These are phyloP conservation scores for Phyllostachys edulis DNA, from an alignment of 176 grass and related monocot genomes.

Conservation along the genomic window DNA sequence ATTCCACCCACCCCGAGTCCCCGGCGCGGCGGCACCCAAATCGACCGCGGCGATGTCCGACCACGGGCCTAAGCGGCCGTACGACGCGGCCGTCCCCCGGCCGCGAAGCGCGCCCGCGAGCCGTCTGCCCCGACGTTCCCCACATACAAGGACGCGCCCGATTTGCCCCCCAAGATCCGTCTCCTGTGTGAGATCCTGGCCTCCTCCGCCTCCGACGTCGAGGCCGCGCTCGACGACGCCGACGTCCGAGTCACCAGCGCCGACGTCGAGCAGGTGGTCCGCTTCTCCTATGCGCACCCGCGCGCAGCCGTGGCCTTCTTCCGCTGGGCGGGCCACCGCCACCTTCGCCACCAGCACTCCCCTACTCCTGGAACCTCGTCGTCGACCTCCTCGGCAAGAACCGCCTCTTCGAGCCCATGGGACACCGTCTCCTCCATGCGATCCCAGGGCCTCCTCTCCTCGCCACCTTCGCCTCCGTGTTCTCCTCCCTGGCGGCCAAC, in stretches of 20 bases:
- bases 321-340: slow-evolving; percentile 71
- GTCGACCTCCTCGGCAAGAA: slow-evolving; percentile 92
- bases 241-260: slow-evolving; percentile 40
- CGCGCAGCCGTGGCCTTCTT: slow-evolving; percentile 63
- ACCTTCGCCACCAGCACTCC: slow-evolving; percentile 59
- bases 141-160: slow-evolving; percentile 43
- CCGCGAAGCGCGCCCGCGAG: slow-evolving; percentile 24
- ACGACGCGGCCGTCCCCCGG: not conserved
- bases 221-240: slow-evolving; percentile 47
- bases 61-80: slow-evolving; percentile 36
- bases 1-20: not conserved
- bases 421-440: slow-evolving; percentile 67
- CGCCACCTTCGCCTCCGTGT: slow-evolving; percentile 77
- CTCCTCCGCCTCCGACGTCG: slow-evolving; percentile 15
- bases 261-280: slow-evolving; percentile 80
- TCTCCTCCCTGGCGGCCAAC: slow-evolving; percentile 54
- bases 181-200: slow-evolving; percentile 52
- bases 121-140: slow-evolving; percentile 31
- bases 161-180: slow-evolving; percentile 33
- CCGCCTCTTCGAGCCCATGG: slow-evolving; percentile 59
- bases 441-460: slow-evolving; percentile 56
- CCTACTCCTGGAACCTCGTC: slow-evolving; percentile 90
- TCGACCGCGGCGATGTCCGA: slow-evolving; percentile 17
- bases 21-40: slow-evolving; percentile 18
- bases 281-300: slow-evolving; percentile 68